Evolutionary conservation across 768 basidiomycete species (phyloP), one percentile per base, ranked within the genome.

Genomic region (Tylopilus balloui): DNA sequence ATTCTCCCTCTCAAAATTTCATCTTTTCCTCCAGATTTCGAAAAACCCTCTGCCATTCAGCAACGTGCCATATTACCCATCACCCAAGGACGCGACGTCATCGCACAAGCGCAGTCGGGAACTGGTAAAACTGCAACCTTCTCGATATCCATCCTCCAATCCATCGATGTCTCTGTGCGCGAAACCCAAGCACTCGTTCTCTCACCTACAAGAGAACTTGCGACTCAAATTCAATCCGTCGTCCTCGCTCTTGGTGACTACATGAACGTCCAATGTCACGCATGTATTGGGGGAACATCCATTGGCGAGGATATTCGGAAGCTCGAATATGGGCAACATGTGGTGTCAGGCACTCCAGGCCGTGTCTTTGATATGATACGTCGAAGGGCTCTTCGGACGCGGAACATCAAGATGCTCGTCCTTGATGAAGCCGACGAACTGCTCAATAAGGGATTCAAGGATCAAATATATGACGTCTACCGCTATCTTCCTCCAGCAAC

Each of bases 51-150:
- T 53, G 94, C 95, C 53, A 97, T 99, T 64, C 95, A 99, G 74
- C 92, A 96, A 72, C 87, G 94, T 57, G 95, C 95, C 42, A 97
- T 99, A 70, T 76, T 95, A 51, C 95, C 95, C 44, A 95, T 99
- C 65, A 90, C 84, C 42, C 88, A 91, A 74, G 91, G 91, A 24
- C 85, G 94, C 56, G 95, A 98, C 78, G 95, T 97, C 52, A 97
- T 99, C 68, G 95, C 95, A 29, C 95, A 97, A 75, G 95, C 95
- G 36, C 95, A 98, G 74, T 96, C 94, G 28, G 95, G 95, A 67
- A 97, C 95, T 31, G 95, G 95, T 79, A 99, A 98, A 90, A 99
- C 95, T 10, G 95, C 95, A 6, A 96, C 95, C 17, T 97, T 97
- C 74, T 94, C 93, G 58, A 96, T 99, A 67, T 89, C 94, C 58